These are phyloP conservation scores for Closterium sp. DNA, from an alignment of 139 green algal species.

Conservation along the genomic window DNA sequence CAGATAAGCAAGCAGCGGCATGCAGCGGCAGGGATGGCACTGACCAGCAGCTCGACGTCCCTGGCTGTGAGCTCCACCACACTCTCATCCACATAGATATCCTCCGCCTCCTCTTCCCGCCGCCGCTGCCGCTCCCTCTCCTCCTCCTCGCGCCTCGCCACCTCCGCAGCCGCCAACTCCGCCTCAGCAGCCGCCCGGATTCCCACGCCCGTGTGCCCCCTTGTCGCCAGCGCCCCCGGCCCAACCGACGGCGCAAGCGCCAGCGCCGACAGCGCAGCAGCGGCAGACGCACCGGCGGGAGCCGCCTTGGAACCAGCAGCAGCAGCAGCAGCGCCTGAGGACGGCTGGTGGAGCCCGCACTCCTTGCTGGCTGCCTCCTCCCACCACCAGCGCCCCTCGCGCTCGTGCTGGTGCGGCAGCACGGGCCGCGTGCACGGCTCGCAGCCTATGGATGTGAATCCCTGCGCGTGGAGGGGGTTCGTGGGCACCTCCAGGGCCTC, in stretches of 20 bases:
- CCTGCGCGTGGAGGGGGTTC: constrained; percentile 86
- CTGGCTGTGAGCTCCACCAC: neutral
- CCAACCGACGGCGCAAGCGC: neutral
- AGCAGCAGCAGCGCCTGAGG: neutral
- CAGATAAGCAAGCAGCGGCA: too few relatives aligned
- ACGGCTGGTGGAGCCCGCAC: constrained; percentile 87
- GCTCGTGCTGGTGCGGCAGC: constrained; percentile 93
- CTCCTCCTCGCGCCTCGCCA: neutral
- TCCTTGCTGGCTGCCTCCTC: constrained; percentile 90
- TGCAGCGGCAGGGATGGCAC: too few relatives aligned
- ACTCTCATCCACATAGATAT: constrained; percentile 17
- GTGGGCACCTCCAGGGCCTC: constrained; percentile 89
- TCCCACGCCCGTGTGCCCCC: neutral
- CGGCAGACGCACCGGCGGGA: neutral
- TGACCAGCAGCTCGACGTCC: neutral
- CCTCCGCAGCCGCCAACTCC: neutral
- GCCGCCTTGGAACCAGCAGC: neutral
- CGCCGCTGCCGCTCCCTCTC: neutral
- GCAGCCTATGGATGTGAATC: constrained; percentile 95
- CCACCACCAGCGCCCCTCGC: constrained; percentile 98
- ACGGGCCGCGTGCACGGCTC: constrained; percentile 93
- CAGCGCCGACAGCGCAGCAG: neutral
- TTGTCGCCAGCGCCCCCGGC: neutral
- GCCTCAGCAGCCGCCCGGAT: neutral
- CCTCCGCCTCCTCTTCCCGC: constrained; percentile 8